A percentile compares a stretch with the other conserved stretches of the same genome.
phyloP scores from a whole-genome alignment of 805 yeast genomes.

The Nakazawaea populi region DNA sequence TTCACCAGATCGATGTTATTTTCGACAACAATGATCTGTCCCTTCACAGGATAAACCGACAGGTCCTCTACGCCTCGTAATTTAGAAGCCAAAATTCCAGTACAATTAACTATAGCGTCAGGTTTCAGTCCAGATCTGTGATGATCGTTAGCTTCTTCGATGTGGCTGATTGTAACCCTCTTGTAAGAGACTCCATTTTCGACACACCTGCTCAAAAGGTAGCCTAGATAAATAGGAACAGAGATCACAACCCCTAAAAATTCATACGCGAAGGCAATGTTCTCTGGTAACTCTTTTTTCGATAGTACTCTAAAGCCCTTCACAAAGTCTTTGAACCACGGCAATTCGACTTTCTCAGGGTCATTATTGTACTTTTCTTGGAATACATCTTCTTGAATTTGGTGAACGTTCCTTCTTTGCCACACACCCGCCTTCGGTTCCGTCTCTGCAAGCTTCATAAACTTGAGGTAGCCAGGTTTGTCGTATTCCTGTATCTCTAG shows the following conservation, averaged over 20 bases:
- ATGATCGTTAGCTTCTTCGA: constrained; percentile 41
- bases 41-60: constrained; percentile 45
- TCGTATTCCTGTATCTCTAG: constrained; percentile 33
- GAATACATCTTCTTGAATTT: constrained; percentile 18
- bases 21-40: constrained; percentile 50
- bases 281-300: constrained; percentile 24
- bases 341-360: constrained; percentile 15
- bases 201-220: constrained; percentile 38
- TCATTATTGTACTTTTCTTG: constrained; percentile 19
- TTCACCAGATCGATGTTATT: constrained; percentile 35
- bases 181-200: constrained; percentile 40
- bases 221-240: constrained; percentile 50
- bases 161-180: constrained; percentile 33
- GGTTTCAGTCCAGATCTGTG: constrained; percentile 35
- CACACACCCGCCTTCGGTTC: constrained; percentile 36
- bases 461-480: constrained; percentile 39
- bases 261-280: constrained; percentile 32
- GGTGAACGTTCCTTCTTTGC: constrained; percentile 15
- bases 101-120: constrained; percentile 49
- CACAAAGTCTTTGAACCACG: constrained; percentile 35
- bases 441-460: constrained; percentile 31
- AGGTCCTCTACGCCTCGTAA: constrained; percentile 42
- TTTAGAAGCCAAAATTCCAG: constrained; percentile 44
- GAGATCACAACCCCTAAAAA: constrained; percentile 55
- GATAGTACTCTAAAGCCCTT: constrained; percentile 26